Conservation (phyloP, 2,329 filamentous ascomycete species). For the Capronia epimyces region DNA sequence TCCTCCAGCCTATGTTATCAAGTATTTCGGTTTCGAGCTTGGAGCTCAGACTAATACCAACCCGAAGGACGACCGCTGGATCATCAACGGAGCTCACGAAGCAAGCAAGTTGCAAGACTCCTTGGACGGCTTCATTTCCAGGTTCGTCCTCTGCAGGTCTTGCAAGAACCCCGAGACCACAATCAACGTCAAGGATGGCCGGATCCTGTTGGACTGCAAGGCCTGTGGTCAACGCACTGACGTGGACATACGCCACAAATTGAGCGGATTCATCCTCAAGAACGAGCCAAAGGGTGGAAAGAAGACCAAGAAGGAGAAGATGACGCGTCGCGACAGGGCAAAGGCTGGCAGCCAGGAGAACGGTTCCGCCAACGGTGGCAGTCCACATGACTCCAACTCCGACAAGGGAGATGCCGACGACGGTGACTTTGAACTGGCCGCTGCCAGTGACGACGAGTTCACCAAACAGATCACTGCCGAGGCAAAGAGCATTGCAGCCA, state of each 20-base stretch:
- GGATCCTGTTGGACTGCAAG: slow-evolving; percentile 95
- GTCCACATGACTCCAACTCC: slow-evolving; percentile 61
- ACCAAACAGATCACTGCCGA: slow-evolving; percentile 66
- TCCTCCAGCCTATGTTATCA: slow-evolving; percentile 92
- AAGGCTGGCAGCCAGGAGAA: slow-evolving; percentile 57
- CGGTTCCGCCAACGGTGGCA: slow-evolving; percentile 52
- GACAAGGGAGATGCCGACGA: slow-evolving; percentile 58
- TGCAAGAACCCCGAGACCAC: slow-evolving; percentile 99
- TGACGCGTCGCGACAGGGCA: slow-evolving; percentile 70
- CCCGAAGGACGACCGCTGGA: slow-evolving; percentile 96
- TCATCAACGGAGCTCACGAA: slow-evolving; percentile 98
- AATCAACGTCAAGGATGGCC: slow-evolving; percentile 87
- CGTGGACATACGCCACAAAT: slow-evolving; percentile 88
- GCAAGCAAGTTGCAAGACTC: slow-evolving; percentile 94
- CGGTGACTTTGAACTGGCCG: slow-evolving; percentile 61
- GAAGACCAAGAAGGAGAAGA: slow-evolving; percentile 95
- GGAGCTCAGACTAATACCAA: slow-evolving; percentile 98
- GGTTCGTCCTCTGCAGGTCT: slow-evolving; percentile 98
- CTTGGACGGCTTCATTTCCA: slow-evolving; percentile 95
- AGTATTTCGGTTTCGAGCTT: slow-evolving; percentile 98
- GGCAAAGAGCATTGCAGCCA: slow-evolving; percentile 66
- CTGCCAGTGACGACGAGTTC: slow-evolving; percentile 85
- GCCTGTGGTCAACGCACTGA: slow-evolving; percentile 90
- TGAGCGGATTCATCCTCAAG: slow-evolving; percentile 96
- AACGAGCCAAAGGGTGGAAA: slow-evolving; percentile 88